Base-by-base conservation (phyloP, 495 filamentous ascomycete genomes). In the Hypoxylon perforatum region DNA sequence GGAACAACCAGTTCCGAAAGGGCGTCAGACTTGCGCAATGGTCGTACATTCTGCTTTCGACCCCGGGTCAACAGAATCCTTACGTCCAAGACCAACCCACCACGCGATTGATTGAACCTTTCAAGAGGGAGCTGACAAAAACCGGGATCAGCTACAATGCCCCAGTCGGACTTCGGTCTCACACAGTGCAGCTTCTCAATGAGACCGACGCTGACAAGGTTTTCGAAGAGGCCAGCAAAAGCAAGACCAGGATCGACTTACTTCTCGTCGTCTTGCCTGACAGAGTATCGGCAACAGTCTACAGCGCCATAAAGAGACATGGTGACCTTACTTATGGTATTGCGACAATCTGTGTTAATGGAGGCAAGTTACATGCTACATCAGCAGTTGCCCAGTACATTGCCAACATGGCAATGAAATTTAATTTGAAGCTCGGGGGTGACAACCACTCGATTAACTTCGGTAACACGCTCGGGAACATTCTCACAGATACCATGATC, bases 401-500 rank as follows among this genome's bases (percentile, higher is more conserved):
- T 12, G 85, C 83, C 22, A 92, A 92, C 53, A 73, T 88, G 11
- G 86, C 80, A 2, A 73, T 92, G 21, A 93, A 91, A 65, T 84
- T 92, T 78, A 93, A 93, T 69, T 75, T 92, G 41, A 94, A 94
- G 70, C 76, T 87, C 14, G 89, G 90, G 1, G 91, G 91, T 0
- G 73, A 80, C 14, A 92, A 93, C 49, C 90, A 93, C 53, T 47
- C 66, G 1, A 62, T 93, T 0, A 67, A 77, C 0, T 17, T 62
- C 1, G 23, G 63, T 0, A 79, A 83, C n/a, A 15, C n/a, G 14
- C 76, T 89, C 3, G 80, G 87, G 39, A 82, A 82, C n/a, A 85
- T 12, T 14, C 12, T 39, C 5, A 14, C 11, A 12, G 14, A 85
- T 35, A 92, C 90, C 1, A 94, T 94, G 88, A 76, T 94, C 30